A percentile compares a stretch with the other conserved stretches of the same genome.
These are phyloP conservation scores for Simplicillium aogashimaense DNA, from an alignment of 2,329 filamentous ascomycete genomes.

Conservation along the genomic window DNA sequence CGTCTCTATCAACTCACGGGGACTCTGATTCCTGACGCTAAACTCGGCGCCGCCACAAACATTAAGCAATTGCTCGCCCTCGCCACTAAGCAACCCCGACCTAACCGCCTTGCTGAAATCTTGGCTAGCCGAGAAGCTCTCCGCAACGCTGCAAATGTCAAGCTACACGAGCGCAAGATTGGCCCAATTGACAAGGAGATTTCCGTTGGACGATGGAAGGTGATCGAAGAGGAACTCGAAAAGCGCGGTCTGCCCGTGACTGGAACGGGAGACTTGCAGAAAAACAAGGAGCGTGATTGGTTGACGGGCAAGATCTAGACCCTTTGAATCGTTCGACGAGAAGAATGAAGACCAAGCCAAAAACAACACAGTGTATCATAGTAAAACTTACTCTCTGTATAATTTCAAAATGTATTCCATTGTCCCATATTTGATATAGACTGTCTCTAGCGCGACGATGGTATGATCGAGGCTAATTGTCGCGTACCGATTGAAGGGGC, in stretches of 20 bases:
- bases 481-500: too few species aligned
- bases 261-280: conserved; percentile 29
- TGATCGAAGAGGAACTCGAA: conserved; percentile 62
- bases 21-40: conserved; percentile 60
- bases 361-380: too few species aligned
- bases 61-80: conserved; percentile 44
- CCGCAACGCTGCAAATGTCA: conserved; percentile 55
- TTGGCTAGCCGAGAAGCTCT: conserved; percentile 40
- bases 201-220: conserved; percentile 66
- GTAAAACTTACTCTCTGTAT: too few species aligned
- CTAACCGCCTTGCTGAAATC: conserved; percentile 52
- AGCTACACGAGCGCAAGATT: conserved; percentile 52
- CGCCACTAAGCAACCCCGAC: conserved; percentile 42
- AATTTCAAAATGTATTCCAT: too few species aligned
- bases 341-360: too few species aligned
- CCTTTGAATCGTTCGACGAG: too few species aligned
- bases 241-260: conserved; percentile 50
- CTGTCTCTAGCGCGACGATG: too few species aligned
- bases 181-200: conserved; percentile 65
- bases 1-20: conserved; percentile 75
- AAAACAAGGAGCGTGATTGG: conserved; percentile 33
- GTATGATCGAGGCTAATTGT: too few species aligned
- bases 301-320: conserved; percentile 26
- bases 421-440: too few species aligned
- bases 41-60: conserved; percentile 46